Evolutionary conservation across 2,329 filamentous ascomycete genomes (phyloP), one percentile per base, ranked within the genome.

Genomic region (Ceratocystiopsis brevicomis): DNA sequence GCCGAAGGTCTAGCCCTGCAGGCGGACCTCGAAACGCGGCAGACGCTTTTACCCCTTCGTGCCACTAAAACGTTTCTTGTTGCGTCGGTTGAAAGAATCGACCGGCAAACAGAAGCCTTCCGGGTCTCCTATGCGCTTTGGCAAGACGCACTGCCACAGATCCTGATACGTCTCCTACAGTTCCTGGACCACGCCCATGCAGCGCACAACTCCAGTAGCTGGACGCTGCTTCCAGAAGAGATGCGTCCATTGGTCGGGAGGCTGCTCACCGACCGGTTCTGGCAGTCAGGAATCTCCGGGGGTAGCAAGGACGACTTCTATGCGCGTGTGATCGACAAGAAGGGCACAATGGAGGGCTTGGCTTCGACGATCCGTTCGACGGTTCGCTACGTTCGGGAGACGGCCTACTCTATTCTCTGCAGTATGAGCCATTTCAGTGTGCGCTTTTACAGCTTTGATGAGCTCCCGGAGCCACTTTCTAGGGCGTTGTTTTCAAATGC

Each of bases 271-370:
- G 90, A 98, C 59, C 73, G 90, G 19, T 98, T 98, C 58, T 98
- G 90, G 90, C 90, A 98, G 65, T 85, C 87, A 8, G 90, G 90
- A 11, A 98, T 98, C 41, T 96, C 90, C 0, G 82, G 80, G 48
- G 90, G 93, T 21, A 96, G 84, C 53, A 86, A 90, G 57, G 90
- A 96, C 49, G 88, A 96, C 46, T 98, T 98, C 57, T 96, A 95
- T 59, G 82, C 85, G 32, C 76, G 84, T 37, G 88, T 98, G 2
- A 76, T 85, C 44, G 81, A 85, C 32, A 94, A 90, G 44, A 93
- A 86, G 59, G 73, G 72, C 37, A 94, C 86, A 0, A 74, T 94
- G 45, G 90, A 98, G 60, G 90, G 90, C 0, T 81, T 98, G 49
- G 88, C 87, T 6, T 96, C 88, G 1, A 87, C 86, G 0, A 85